These are phyloP conservation scores for Yamadazyma tumulicola DNA, from an alignment of 805 yeast species.

Conservation along the genomic window DNA sequence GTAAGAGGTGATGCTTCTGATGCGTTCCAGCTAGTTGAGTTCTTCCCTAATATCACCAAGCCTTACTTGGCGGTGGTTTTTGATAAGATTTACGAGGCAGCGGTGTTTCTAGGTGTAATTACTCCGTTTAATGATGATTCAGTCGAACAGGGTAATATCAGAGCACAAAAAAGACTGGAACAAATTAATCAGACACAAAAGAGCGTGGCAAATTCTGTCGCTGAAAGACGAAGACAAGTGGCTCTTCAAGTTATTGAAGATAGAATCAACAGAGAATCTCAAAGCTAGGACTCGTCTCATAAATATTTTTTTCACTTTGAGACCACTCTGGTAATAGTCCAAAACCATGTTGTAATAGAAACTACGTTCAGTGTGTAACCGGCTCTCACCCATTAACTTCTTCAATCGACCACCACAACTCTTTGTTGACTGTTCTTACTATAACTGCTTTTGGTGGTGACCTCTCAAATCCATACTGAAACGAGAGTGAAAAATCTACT, in stretches of 20 bases:
- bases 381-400: no score
- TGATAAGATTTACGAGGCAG: slow-evolving; percentile 30
- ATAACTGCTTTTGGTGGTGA: no score
- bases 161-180: slow-evolving; percentile 62
- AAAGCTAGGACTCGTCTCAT: no score
- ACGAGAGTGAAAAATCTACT: no score
- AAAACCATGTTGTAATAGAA: no score
- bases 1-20: slow-evolving; percentile 86
- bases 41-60: slow-evolving; percentile 69
- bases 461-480: no score
- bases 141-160: slow-evolving; percentile 67
- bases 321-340: no score
- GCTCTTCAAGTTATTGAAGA: slow-evolving; percentile 75
- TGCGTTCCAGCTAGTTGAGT: slow-evolving; percentile 75
- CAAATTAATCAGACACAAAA: slow-evolving; percentile 41
- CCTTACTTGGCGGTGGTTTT: slow-evolving; percentile 52
- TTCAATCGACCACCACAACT: no score
- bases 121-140: slow-evolving; percentile 65
- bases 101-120: slow-evolving; percentile 44
- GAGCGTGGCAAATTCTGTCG: slow-evolving; percentile 45
- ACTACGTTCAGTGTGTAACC: no score
- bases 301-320: no score
- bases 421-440: no score
- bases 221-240: slow-evolving; percentile 74
- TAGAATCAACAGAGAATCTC: slow-evolving; percentile 32